Evolutionary conservation across 2,329 filamentous ascomycete genomes (phyloP).

Genomic region (Xylaria digitata): DNA sequence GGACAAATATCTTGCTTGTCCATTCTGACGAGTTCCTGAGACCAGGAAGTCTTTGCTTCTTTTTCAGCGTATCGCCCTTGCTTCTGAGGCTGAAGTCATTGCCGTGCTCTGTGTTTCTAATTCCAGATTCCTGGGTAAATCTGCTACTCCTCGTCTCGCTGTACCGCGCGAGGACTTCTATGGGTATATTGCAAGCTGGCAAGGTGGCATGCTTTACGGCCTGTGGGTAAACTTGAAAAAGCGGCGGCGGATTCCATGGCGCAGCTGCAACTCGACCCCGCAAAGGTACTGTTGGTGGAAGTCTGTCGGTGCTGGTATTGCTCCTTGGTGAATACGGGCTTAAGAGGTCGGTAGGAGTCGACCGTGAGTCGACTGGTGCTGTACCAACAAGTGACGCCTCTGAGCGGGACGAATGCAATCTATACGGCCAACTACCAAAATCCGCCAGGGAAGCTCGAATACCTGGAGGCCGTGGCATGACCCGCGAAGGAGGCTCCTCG

Average conservation of each 20-base stretch:
- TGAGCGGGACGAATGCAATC: conserved; percentile 51
- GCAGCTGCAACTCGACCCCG: conserved; percentile 28
- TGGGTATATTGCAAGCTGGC: conserved; percentile 72
- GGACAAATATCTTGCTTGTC: conserved; percentile 77
- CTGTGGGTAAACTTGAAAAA: conserved; percentile 90
- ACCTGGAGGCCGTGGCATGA: conserved; percentile 51
- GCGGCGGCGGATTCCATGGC: conserved; percentile 75
- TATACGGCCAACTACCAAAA: conserved; percentile 58
- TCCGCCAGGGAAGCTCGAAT: conserved; percentile 61
- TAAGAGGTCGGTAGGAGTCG: conserved; percentile 28
- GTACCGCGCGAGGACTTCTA: conserved; percentile 75
- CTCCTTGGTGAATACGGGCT: conserved; percentile 29
- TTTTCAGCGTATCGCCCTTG: conserved; percentile 58
- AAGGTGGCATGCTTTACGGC: conserved; percentile 80
- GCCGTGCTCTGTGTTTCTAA: conserved; percentile 41
- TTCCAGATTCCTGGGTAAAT: conserved; percentile 48
- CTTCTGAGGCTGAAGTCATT: conserved; percentile 48
- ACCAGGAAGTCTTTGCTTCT: conserved; percentile 58
- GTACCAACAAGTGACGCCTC: conserved; percentile 50
- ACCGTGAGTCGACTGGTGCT: conserved; percentile 36
- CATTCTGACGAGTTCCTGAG: conserved; percentile 67
- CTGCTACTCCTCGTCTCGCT: conserved; percentile 63
- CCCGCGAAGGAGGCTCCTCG: conserved; percentile 49
- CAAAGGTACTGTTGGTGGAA: conserved; percentile 31
- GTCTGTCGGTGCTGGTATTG: conserved; percentile 36